These are phyloP conservation scores for Ophiosphaerella herpotricha DNA, from an alignment of 2,329 filamentous ascomycete species.

Conservation along the genomic window DNA sequence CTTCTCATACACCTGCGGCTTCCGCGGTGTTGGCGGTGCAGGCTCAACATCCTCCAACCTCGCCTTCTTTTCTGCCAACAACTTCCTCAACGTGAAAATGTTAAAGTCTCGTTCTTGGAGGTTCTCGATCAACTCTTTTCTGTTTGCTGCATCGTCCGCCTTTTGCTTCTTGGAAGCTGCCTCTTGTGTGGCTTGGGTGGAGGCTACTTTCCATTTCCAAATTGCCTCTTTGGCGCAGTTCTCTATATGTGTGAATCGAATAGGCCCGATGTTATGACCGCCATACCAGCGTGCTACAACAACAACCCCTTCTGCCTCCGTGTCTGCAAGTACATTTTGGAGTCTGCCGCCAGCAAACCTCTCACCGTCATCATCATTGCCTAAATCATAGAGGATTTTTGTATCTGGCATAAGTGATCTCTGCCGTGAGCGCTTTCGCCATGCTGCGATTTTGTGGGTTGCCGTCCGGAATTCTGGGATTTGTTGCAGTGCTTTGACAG, in stretches of 20 bases:
- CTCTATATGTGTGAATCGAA: slow-evolving; percentile 59
- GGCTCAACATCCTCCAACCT: slow-evolving; percentile 31
- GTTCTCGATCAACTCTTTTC: slow-evolving; percentile 44
- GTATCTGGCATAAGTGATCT: slow-evolving; percentile 47
- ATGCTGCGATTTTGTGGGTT: slow-evolving; percentile 58
- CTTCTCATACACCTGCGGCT: slow-evolving; percentile 46
- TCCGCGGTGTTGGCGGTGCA: slow-evolving; percentile 35
- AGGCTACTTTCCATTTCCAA: slow-evolving; percentile 45
- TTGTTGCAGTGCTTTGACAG: slow-evolving; percentile 48
- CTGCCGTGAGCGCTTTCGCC: slow-evolving; percentile 55
- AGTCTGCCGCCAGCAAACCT: slow-evolving; percentile 56
- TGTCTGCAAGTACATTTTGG: slow-evolving; percentile 52
- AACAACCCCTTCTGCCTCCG: slow-evolving; percentile 51
- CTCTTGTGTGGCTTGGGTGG: slow-evolving; percentile 37
- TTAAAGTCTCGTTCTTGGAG: slow-evolving; percentile 53
- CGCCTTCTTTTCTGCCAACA: slow-evolving; percentile 51
- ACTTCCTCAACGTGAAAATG: slow-evolving; percentile 51
- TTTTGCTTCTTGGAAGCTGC: slow-evolving; percentile 44
- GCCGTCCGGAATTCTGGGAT: slow-evolving; percentile 52
- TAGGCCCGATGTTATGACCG: slow-evolving; percentile 57
- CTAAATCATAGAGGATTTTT: slow-evolving; percentile 48
- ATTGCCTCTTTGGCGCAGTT: slow-evolving; percentile 55
- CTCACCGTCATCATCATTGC: slow-evolving; percentile 60
- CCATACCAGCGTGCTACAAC: slow-evolving; percentile 62
- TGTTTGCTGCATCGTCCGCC: slow-evolving; percentile 41